Conservation (phyloP, 129 eudicot genomes). For the Saussurea involucrata region DNA sequence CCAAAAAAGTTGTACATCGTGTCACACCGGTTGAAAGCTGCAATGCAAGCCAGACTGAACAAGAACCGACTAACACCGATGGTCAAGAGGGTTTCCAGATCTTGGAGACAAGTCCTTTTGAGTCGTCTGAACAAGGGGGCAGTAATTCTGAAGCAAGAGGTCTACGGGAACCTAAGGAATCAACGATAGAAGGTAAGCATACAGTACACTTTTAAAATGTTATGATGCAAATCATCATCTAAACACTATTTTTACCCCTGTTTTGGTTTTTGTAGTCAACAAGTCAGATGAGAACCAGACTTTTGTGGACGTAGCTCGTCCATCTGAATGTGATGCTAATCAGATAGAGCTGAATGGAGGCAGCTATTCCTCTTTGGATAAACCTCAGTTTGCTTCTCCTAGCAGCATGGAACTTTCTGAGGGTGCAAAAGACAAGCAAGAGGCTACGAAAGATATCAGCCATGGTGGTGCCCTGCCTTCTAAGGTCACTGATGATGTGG, state of each 20-base stretch:
- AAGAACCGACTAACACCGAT: constrained; percentile 16
- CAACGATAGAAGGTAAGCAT: constrained; percentile 16
- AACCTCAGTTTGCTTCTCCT: constrained; percentile 29
- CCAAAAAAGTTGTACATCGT: constrained; percentile 11
- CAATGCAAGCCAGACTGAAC: constrained; percentile 25
- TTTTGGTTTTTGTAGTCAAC: constrained; percentile 27
- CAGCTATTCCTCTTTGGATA: constrained; percentile 16
- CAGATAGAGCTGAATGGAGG: constrained; percentile 29
- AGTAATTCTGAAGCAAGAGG: constrained; percentile 27
- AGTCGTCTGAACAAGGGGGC: not conserved
- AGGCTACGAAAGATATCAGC: not conserved
- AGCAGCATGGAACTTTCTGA: constrained; percentile 25
- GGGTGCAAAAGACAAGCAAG: constrained; percentile 16
- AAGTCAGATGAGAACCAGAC: constrained; percentile 13
- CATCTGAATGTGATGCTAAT: constrained; percentile 13
- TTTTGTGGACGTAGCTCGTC: constrained; percentile 10
- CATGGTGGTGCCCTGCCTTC: constrained; percentile 19
- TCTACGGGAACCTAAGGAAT: constrained; percentile 21
- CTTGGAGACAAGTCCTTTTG: constrained; percentile 23
- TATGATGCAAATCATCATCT: not conserved
- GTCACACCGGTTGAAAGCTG: constrained; percentile 21
- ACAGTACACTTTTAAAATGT: not conserved
- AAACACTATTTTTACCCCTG: not conserved
- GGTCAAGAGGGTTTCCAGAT: constrained; percentile 15
- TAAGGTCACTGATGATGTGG: constrained; percentile 12